A percentile compares a stretch with the other conserved stretches of the same genome.
Conservation (phyloP, 108 stramenopile genomes). For the Nitzschia putrida region DNA sequence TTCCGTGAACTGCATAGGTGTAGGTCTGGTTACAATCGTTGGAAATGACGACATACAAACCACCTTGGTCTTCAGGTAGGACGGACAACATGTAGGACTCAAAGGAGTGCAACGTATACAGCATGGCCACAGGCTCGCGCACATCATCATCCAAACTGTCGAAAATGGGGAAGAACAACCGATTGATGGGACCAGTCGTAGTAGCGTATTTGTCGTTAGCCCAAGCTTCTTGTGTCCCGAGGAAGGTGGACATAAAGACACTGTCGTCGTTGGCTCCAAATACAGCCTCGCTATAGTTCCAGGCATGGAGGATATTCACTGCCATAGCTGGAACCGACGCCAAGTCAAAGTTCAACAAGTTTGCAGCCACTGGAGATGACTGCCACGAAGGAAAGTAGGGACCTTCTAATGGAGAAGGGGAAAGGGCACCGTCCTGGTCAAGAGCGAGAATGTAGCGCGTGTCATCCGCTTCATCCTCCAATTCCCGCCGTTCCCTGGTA, state of each 20-base stretch:
- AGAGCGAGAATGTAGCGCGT: neutral
- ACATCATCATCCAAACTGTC: conserved; percentile 27
- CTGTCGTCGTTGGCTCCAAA: conserved; percentile 41
- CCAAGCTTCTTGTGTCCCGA: neutral
- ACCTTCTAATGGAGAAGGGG: conserved; percentile 3
- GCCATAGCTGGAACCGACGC: neutral
- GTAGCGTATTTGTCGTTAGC: conserved; percentile 19
- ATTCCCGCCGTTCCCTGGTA: neutral
- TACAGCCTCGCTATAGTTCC: conserved; percentile 13
- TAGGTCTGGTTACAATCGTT: conserved; percentile 42
- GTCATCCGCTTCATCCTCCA: neutral
- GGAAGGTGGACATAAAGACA: neutral
- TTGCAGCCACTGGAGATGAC: neutral
- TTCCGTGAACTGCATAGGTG: conserved; percentile 43
- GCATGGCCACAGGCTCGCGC: conserved; percentile 30
- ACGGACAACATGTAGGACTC: conserved; percentile 28
- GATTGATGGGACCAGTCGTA: conserved; percentile 23
- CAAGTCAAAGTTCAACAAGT: conserved; percentile 18
- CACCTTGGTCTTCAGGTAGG: conserved; percentile 49
- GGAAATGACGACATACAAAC: conserved; percentile 46
- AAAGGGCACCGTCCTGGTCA: conserved; percentile 2
- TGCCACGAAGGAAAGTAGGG: conserved; percentile 24
- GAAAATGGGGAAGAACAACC: conserved; percentile 52
- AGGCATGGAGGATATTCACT: conserved; percentile 41
- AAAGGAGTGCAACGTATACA: conserved; percentile 44